Evolutionary conservation across 768 basidiomycete species (phyloP).

Genomic region (Calvatia gigantea): DNA sequence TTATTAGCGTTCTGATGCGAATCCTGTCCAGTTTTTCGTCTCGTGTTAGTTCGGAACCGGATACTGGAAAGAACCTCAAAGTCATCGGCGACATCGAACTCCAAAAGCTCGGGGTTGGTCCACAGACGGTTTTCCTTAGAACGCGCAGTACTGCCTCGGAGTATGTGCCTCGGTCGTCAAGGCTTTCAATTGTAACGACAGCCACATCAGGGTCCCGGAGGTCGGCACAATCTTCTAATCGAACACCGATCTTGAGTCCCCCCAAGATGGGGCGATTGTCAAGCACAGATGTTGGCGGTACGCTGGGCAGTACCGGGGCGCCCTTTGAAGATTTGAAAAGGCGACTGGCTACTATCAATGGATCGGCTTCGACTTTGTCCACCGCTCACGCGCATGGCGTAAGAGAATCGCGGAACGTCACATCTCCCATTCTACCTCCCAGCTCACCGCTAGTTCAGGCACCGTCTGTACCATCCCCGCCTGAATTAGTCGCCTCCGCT

Average conservation of each 20-base stretch:
- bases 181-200: conserved; percentile 31
- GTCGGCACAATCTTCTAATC: conserved; percentile 15
- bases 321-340: conserved; percentile 79
- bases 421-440: conserved; percentile 6
- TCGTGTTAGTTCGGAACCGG: conserved; percentile 58
- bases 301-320: conserved; percentile 39
- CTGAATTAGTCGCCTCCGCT: conserved; percentile 14
- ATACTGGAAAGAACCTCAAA: conserved; percentile 61
- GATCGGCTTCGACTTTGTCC: conserved; percentile 62
- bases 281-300: conserved; percentile 35
- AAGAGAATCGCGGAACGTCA: conserved; percentile 8
- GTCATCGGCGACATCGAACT: conserved; percentile 70
- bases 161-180: conserved; percentile 26
- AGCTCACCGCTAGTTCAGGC: conserved; percentile 37
- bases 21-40: conserved; percentile 53
- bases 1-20: not conserved
- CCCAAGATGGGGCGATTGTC: conserved; percentile 43
- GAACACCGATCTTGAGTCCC: conserved; percentile 48
- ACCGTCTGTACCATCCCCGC: conserved; percentile 31
- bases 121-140: conserved; percentile 87
- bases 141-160: conserved; percentile 39
- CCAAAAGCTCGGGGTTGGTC: conserved; percentile 84
- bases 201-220: conserved; percentile 9
- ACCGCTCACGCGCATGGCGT: conserved; percentile 25
- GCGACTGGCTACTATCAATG: conserved; percentile 71